These are phyloP conservation scores for Peronosclerospora sorghi DNA, from an alignment of 352 stramenopile genomes.

Conservation along the genomic window DNA sequence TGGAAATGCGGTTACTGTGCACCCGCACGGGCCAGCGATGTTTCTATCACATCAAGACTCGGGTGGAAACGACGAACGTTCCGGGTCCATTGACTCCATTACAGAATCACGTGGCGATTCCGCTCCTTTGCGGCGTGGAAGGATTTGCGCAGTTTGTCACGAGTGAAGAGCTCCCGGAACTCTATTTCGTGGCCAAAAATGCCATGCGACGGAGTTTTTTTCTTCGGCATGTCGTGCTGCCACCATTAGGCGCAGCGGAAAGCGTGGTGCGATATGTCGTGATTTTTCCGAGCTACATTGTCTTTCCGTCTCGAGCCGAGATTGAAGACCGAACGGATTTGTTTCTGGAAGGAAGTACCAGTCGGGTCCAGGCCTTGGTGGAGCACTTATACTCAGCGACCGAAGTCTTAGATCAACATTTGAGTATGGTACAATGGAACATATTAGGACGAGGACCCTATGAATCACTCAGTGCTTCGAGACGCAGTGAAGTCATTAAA, in stretches of 20 bases:
- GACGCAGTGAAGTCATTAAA: constrained; percentile 50
- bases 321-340: constrained; percentile 65
- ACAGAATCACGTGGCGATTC: constrained; percentile 44
- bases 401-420: constrained; percentile 71
- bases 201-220: constrained; percentile 57
- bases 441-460: constrained; percentile 70
- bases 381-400: constrained; percentile 80
- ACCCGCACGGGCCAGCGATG: constrained; percentile 46
- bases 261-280: constrained; percentile 62
- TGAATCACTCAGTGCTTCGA: constrained; percentile 49
- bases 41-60: constrained; percentile 59
- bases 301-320: constrained; percentile 72
- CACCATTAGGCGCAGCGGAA: constrained; percentile 50
- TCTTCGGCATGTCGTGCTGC: constrained; percentile 55
- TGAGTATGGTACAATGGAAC: constrained; percentile 84
- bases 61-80: constrained; percentile 37
- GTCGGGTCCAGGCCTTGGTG: constrained; percentile 54
- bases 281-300: constrained; percentile 61
- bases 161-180: constrained; percentile 69
- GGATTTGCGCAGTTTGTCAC: constrained; percentile 67
- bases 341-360: constrained; percentile 65
- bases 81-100: constrained; percentile 40
- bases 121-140: constrained; percentile 57
- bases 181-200: constrained; percentile 82
- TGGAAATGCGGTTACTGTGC: constrained; percentile 48